Conservation (phyloP, 1,284 basidiomycete genomes). For the Leccinum fuscescens region DNA sequence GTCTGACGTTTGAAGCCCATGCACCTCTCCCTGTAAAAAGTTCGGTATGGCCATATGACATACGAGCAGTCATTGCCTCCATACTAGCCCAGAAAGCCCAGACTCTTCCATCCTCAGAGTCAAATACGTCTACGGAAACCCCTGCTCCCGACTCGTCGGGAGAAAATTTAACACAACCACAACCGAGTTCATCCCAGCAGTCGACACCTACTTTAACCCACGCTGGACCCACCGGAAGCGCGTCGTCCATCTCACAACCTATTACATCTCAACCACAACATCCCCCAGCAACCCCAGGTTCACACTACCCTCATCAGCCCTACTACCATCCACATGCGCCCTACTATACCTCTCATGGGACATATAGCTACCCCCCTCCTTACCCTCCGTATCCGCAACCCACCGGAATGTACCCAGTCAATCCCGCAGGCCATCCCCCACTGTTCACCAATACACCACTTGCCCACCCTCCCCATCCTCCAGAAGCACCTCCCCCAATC, state of each 20-base stretch:
- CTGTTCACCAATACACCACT: slow-evolving; percentile 31
- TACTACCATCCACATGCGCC: slow-evolving; percentile 57
- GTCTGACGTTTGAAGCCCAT: slow-evolving; percentile 67
- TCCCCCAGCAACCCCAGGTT: slow-evolving; percentile 36
- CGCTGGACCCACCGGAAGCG: slow-evolving; percentile 15
- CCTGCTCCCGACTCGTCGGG: slow-evolving; percentile 12
- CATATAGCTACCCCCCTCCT: slow-evolving; percentile 38
- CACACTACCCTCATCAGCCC: slow-evolving; percentile 47
- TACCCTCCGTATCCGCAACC: slow-evolving; percentile 47
- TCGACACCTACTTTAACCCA: slow-evolving; percentile 20
- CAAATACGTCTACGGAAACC: slow-evolving; percentile 10
- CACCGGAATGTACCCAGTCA: slow-evolving; percentile 33
- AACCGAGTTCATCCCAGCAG: slow-evolving; percentile 16
- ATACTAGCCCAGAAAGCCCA: slow-evolving; percentile 40
- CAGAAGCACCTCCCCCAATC: slow-evolving; percentile 20
- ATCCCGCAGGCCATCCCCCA: slow-evolving; percentile 28
- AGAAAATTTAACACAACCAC: slow-evolving; percentile 26
- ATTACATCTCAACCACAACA: slow-evolving; percentile 27
- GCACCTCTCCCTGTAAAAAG: slow-evolving; percentile 57
- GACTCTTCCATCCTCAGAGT: slow-evolving; percentile 11
- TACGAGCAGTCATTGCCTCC: slow-evolving; percentile 58
- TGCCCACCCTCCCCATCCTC: slow-evolving; percentile 22
- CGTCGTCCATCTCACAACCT: slow-evolving; percentile 15
- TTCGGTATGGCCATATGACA: slow-evolving; percentile 66
- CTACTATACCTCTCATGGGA: slow-evolving; percentile 45